Evolutionary conservation across 805 yeast genomes (phyloP).

Genomic region (Yarrowia sp.): DNA sequence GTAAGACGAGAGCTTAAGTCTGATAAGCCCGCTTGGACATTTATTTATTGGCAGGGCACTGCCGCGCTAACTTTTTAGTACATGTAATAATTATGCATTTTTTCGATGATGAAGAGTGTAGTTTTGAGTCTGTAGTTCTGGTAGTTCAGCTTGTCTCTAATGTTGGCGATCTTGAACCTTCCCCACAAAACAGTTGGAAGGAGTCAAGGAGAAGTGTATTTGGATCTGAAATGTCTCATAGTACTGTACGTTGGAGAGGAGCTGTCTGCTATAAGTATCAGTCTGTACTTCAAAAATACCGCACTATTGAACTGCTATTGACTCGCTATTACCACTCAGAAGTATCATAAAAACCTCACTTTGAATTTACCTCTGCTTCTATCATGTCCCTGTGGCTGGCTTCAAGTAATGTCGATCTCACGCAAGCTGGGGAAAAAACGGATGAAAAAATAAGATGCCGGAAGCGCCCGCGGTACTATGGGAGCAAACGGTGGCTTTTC

Average conservation of each 20-base stretch:
- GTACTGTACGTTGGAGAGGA: no score
- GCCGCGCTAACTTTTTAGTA: conserved; percentile 21
- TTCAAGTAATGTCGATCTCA: background rate
- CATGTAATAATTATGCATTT: conserved; percentile 19
- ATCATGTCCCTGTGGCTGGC: background rate
- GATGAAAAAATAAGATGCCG: background rate
- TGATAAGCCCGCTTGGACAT: conserved; percentile 12
- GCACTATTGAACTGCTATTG: no score
- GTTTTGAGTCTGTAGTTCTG: background rate
- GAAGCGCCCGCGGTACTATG: background rate
- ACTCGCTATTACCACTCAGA: no score
- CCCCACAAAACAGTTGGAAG: conserved; percentile 6
- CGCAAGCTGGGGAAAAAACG: background rate
- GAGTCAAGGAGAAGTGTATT: no score
- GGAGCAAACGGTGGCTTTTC: background rate
- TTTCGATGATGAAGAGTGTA: background rate
- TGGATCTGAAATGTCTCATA: no score
- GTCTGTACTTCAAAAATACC: background rate
- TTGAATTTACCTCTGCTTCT: no score
- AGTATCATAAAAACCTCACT: no score
- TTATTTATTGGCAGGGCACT: conserved; percentile 26
- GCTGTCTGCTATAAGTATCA: no score
- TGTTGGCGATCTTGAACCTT: background rate
- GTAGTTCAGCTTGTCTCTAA: background rate
- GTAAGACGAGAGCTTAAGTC: background rate